Evolutionary conservation across 2,329 filamentous ascomycete genomes (phyloP).

Genomic region (Xylariaceae sp.): DNA sequence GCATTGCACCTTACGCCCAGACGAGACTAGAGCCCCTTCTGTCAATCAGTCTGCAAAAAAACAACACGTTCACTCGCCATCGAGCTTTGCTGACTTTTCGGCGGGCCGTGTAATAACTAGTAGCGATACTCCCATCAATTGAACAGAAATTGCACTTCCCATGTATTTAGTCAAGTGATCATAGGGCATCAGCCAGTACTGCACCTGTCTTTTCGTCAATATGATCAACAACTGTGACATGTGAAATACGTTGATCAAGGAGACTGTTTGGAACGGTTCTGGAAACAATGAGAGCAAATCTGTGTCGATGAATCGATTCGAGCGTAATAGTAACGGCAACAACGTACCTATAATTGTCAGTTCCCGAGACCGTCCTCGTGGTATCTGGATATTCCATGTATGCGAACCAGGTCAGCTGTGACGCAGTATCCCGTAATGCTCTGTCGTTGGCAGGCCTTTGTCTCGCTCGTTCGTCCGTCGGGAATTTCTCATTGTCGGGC

Average conservation of each 20-base stretch:
- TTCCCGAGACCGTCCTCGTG: no score
- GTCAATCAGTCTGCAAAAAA: constrained; percentile 6
- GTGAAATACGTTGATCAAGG: not conserved
- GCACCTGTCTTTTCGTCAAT: not conserved
- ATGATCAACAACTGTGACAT: not conserved
- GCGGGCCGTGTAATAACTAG: not conserved
- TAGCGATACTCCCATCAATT: not conserved
- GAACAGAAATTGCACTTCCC: not conserved
- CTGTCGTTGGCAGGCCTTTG: constrained; percentile 2
- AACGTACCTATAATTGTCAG: not conserved
- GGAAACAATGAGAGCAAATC: not conserved
- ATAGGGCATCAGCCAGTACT: not conserved
- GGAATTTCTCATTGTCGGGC: not conserved
- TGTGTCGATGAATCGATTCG: not conserved
- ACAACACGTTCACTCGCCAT: constrained; percentile 15
- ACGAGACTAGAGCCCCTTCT: constrained; percentile 5
- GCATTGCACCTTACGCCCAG: constrained; percentile 7
- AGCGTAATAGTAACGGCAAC: not conserved
- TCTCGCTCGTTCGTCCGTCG: not conserved
- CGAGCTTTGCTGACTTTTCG: not conserved
- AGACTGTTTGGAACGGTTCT: not conserved
- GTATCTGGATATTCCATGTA: no score
- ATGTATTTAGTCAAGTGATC: not conserved
- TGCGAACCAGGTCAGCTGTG: not conserved
- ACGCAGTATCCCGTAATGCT: not conserved